These are phyloP conservation scores for Xylariaceae sp. DNA, from an alignment of 2,329 filamentous ascomycete species.

Conservation along the genomic window DNA sequence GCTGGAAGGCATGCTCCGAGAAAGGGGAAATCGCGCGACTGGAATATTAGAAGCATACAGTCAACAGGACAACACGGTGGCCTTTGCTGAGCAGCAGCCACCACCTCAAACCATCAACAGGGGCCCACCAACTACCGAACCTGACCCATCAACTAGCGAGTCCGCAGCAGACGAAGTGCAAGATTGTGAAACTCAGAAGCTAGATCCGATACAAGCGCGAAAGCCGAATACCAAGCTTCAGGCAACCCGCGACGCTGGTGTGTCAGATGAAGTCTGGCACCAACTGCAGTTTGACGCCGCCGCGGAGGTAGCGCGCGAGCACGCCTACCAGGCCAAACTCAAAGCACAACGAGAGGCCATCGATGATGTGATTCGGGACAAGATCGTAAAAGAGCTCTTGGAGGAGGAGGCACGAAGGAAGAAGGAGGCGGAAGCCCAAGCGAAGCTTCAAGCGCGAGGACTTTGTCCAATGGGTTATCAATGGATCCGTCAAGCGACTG, in stretches of 20 bases:
- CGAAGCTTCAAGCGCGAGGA: slow-evolving; percentile 9
- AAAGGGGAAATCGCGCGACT: too few species aligned
- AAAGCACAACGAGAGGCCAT: slow-evolving; percentile 5
- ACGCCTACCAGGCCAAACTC: slow-evolving; percentile 2
- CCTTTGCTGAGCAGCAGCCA: too few species aligned
- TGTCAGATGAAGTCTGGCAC: slow-evolving; percentile 6
- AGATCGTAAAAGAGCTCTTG: slow-evolving; percentile 3
- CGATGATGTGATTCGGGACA: background rate
- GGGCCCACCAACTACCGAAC: too few species aligned
- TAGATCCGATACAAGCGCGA: too few species aligned
- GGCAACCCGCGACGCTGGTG: slow-evolving; percentile 3
- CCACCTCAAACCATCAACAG: too few species aligned
- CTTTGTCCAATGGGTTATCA: slow-evolving; percentile 8
- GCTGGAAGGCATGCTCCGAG: too few species aligned
- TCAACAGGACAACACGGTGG: too few species aligned
- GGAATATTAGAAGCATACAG: too few species aligned
- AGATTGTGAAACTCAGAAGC: too few species aligned
- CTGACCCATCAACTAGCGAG: too few species aligned
- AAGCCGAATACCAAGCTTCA: too few species aligned
- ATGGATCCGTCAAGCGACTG: slow-evolving; percentile 9
- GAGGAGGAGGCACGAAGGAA: slow-evolving; percentile 5
- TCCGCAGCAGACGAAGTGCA: too few species aligned
- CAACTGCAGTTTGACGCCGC: slow-evolving; percentile 4
- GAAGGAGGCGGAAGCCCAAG: slow-evolving; percentile 4
- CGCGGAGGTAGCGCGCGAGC: slow-evolving; percentile 1